Conservation (phyloP, 2,329 filamentous ascomycete genomes). For the Aspergillus transmontanensis region DNA sequence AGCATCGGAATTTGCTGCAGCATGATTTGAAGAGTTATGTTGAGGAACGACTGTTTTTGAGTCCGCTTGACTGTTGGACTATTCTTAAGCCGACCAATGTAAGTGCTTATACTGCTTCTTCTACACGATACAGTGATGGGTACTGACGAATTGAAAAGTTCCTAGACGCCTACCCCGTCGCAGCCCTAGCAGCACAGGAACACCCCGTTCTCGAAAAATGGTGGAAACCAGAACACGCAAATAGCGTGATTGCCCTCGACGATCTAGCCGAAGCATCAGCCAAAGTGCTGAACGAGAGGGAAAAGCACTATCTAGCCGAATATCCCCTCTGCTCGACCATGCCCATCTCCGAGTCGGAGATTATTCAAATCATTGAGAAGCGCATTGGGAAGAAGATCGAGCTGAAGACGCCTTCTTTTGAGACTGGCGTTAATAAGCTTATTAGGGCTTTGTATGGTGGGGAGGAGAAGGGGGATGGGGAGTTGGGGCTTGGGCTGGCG, state of each 20-base stretch:
- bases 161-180: not conserved
- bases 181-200: not conserved
- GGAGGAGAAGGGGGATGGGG: not conserved
- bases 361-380: not conserved
- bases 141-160: not conserved
- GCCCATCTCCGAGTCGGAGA: not conserved
- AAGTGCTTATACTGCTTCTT: not conserved
- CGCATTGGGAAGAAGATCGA: not conserved
- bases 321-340: not conserved
- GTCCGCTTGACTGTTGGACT: not conserved
- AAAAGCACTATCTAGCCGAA: not conserved
- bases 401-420: not conserved
- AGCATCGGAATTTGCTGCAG: not conserved
- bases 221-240: not conserved
- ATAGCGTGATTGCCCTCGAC: not conserved
- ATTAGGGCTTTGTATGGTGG: not conserved
- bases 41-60: not conserved
- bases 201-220: not conserved
- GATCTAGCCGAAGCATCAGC: not conserved
- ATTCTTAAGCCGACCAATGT: not conserved
- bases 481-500: not conserved
- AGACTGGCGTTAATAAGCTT: not conserved
- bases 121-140: no score
- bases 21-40: not conserved
- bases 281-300: not conserved